Evolutionary conservation across 495 filamentous ascomycete genomes (phyloP).

Genomic region (Amphirosellinia nigrospora): DNA sequence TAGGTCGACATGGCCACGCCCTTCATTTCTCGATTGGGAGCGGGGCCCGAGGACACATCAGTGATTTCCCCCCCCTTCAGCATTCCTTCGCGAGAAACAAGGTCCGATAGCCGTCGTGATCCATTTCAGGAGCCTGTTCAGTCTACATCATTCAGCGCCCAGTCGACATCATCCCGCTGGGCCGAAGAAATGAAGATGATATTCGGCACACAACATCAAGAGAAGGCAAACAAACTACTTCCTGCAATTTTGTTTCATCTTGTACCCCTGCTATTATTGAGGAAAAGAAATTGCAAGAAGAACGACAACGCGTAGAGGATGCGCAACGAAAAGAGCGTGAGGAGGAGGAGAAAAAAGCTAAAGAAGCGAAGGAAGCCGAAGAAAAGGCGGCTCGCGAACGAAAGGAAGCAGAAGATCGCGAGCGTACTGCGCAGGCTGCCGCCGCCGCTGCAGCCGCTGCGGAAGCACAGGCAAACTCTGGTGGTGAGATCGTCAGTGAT

Average conservation of each 20-base stretch:
- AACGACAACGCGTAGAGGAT: constrained; percentile 67
- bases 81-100: constrained; percentile 42
- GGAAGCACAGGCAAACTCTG: constrained; percentile 37
- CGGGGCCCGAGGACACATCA: constrained; percentile 44
- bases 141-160: constrained; percentile 73
- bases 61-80: constrained; percentile 44
- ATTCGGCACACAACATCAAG: constrained; percentile 69
- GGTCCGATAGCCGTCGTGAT: constrained; percentile 50
- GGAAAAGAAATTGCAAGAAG: constrained; percentile 66
- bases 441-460: constrained; percentile 49
- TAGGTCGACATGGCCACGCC: constrained; percentile 40
- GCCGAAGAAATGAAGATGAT: constrained; percentile 88
- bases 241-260: constrained; percentile 72
- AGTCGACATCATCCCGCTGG: constrained; percentile 77
- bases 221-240: constrained; percentile 74
- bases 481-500: constrained; percentile 29
- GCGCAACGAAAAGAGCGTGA: constrained; percentile 65
- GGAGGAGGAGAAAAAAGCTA: constrained; percentile 61
- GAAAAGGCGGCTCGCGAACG: constrained; percentile 61
- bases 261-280: constrained; percentile 81
- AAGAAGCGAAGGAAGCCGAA: constrained; percentile 65
- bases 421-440: constrained; percentile 41
- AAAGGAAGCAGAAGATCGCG: constrained; percentile 64
- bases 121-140: constrained; percentile 54
- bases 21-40: constrained; percentile 53